Evolutionary conservation across 2,329 filamentous ascomycete species (phyloP).

Genomic region (Graphiopsis chlorocephala): DNA sequence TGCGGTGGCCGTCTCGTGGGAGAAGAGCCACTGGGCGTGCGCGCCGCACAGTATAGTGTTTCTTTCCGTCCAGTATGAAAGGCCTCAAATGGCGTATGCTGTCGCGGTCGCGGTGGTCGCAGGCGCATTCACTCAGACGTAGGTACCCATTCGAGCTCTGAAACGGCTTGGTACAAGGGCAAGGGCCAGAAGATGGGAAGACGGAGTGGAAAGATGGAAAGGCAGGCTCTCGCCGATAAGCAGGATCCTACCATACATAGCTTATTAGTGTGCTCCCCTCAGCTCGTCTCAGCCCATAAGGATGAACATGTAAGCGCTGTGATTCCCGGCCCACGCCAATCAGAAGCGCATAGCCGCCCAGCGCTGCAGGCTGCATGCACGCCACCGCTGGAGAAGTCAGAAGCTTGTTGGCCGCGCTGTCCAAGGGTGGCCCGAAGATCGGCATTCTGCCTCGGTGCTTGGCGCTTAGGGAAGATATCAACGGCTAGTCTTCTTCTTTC

Average conservation of each 20-base stretch:
- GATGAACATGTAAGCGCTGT: neutral
- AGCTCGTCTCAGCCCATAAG: slow-evolving; percentile 7
- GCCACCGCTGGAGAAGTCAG: neutral
- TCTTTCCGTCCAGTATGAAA: neutral
- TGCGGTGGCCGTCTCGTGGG: neutral
- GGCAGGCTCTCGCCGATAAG: neutral
- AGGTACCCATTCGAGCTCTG: neutral
- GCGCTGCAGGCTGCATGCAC: neutral
- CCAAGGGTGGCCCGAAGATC: too few relatives aligned
- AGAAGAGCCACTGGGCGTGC: neutral
- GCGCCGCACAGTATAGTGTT: neutral
- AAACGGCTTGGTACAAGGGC: neutral
- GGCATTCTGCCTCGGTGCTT: neutral
- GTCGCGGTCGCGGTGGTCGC: neutral
- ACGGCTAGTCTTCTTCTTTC: neutral
- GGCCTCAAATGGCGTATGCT: neutral
- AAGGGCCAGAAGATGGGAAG: neutral
- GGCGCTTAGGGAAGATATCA: neutral
- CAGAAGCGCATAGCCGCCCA: neutral
- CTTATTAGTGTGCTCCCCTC: neutral
- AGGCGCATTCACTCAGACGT: neutral
- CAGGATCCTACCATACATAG: neutral
- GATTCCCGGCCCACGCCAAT: neutral
- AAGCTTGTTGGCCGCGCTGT: neutral
- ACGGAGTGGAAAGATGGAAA: neutral